Evolutionary conservation across 129 eudicot species (phyloP).

Genomic region (Ambrosia trifida): DNA sequence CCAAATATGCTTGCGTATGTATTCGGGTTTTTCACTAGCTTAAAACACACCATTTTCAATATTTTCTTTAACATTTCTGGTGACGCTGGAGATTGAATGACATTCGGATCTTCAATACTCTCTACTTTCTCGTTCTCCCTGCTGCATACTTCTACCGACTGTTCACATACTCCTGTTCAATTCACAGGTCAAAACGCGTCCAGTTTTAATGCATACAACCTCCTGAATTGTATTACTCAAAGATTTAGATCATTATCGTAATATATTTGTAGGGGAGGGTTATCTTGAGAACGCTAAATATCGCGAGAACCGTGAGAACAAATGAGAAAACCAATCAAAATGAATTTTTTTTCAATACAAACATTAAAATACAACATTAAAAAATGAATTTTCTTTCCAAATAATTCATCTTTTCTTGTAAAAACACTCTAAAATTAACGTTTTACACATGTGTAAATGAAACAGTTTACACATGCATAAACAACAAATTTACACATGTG

Average conservation of each 20-base stretch:
- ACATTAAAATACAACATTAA: too few relatives aligned
- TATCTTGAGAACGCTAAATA: too few relatives aligned
- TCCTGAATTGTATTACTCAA: neutral
- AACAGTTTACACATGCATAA: too few relatives aligned
- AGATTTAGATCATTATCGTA: neutral
- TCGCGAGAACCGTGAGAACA: too few relatives aligned
- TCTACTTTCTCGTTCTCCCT: conserved; percentile 33
- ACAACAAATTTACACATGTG: too few relatives aligned
- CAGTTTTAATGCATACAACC: neutral
- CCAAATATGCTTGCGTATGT: conserved; percentile 56
- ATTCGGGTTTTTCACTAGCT: conserved; percentile 60
- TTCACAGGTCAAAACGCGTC: conserved; percentile 4
- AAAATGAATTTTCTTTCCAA: too few relatives aligned
- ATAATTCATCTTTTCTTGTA: too few relatives aligned
- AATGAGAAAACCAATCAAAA: too few relatives aligned
- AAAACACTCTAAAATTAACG: too few relatives aligned
- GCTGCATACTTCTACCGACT: conserved; percentile 36
- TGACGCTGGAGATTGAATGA: conserved; percentile 25
- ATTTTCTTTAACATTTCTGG: conserved; percentile 30
- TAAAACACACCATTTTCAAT: conserved; percentile 53
- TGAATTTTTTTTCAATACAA: too few relatives aligned
- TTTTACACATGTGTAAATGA: too few relatives aligned
- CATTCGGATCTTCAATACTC: conserved; percentile 26
- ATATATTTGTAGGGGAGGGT: too few relatives aligned
- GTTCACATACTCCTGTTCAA: conserved; percentile 40